Evolutionary conservation across 2,329 filamentous ascomycete genomes (phyloP), one percentile per base, ranked within the genome.

Genomic region (Cryphonectria radicalis): DNA sequence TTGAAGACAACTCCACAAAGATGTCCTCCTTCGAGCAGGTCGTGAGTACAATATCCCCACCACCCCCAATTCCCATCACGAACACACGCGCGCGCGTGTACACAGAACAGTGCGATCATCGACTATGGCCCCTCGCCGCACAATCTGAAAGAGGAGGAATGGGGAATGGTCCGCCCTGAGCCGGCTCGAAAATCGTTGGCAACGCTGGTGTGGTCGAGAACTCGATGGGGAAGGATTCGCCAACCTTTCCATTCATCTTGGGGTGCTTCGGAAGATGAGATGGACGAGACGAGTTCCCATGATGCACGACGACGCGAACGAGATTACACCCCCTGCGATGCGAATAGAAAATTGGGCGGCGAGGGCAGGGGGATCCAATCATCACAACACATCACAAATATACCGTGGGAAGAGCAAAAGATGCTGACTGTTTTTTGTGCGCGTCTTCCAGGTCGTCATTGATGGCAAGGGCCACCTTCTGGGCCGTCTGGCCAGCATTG

Each of bases 391-490:
- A 13, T 11, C 37, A 40, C 37, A 40, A 40, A 40, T 40, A 40
- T 13, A 63, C 25, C 43, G 14, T 17, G 25, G 63, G 25, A 65
- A 46, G 14, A 17, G 42, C 28, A 10, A 63, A n/a, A 53, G 63
- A 69, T 62, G 65, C 72, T 73, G 69, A 73, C 69, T 46, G 35
- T 60, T 60, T 28, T 32, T 5, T 53, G n/a, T 71, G 63, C 62
- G n/a, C 46, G n/a, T 63, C 32, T 70, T 78, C 50, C 75, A 97
- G 94, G 92, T 98, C 89, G 93, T 98, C 89, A 97, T 99, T 85
- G 96, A 99, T 92, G 96, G 95, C 93, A 99, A 99, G 92, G 96
- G 96, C 88, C 96, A 99, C 88, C 93, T 99, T 85, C 94, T 99
- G 86, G 96, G 96, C 90, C 95, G 96, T 86, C 92, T 99, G 85